Percentiles rank a stretch among this genome's conserved stretches.
Evolutionary conservation across 2,329 filamentous ascomycete genomes (phyloP).

Genomic region (Helicocarpus griseus): DNA sequence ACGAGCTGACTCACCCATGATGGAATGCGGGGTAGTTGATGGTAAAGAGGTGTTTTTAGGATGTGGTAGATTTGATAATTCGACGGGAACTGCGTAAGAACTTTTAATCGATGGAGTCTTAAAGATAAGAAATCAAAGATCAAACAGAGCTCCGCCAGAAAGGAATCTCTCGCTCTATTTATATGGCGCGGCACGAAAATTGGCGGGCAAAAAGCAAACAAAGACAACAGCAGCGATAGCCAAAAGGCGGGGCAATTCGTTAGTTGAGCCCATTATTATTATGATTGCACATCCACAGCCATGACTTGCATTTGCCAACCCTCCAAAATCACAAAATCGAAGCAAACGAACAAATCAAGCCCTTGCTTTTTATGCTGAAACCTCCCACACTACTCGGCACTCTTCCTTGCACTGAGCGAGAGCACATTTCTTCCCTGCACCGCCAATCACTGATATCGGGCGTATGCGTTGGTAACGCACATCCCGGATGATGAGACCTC

Average conservation of each 20-base stretch:
- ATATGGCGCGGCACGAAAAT: background rate
- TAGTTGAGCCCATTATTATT: background rate
- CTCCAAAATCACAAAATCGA: background rate
- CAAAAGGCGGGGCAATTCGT: background rate
- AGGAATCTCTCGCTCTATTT: background rate
- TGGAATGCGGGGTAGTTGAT: slow-evolving; percentile 1
- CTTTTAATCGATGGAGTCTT: background rate
- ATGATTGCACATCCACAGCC: background rate
- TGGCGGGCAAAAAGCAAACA: background rate
- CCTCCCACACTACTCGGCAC: background rate
- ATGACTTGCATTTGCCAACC: background rate
- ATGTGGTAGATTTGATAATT: background rate
- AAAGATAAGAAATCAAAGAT: too few relatives aligned
- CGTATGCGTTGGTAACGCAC: background rate
- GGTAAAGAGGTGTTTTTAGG: background rate
- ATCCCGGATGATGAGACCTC: background rate
- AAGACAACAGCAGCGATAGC: too few relatives aligned
- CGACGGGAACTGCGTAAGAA: background rate
- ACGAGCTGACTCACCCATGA: slow-evolving; percentile 1
- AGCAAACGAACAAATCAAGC: background rate
- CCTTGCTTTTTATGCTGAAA: background rate
- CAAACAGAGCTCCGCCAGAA: background rate
- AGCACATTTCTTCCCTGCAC: background rate
- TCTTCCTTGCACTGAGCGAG: background rate
- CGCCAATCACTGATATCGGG: background rate